Base-by-base conservation (phyloP, 805 yeast genomes). In the Yamadazyma olivae region DNA sequence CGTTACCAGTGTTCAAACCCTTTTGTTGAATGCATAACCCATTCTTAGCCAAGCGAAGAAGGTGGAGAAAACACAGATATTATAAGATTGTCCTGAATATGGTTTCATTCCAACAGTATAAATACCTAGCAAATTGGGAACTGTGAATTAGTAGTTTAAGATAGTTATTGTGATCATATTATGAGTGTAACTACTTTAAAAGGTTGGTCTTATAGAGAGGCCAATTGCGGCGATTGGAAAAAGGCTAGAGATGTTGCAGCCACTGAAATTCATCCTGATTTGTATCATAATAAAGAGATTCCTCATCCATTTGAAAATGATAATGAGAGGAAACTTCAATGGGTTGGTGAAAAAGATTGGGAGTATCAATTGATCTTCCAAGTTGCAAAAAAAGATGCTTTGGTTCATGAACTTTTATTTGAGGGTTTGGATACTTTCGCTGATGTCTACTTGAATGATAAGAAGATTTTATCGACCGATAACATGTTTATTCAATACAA, bases 261-360 rank as follows among this genome's bases (percentile, higher is more conserved):
- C 6, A 44, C 48, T 4, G 53, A 72, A 51, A 70, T 72, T 24
- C 65, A 60, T 43, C 59, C 61, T 3, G 79, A 74, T 45, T 49
- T 74, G 31, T 37, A 66, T 20, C 53, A 50, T 22, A 53, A 64
- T 35, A 53, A 56, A 1, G 46, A 53, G 27, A 71, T 74, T 21
- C 64, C 67, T 3, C 74, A 74, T 42, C 79, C 79, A 0, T 70
- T 68, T 41, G 20, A 55, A 2, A 71, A 70, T 40, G 42, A 48
- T 39, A 72, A 73, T 43, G 79, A 71, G 43, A 49, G 48, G 14
- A 37, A 44, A 4, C 68, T 71, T 7, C 78, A 72, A 51, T 75
- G 79, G 79, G 70, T 74, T 4, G 74, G 70, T 3, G 65, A 67
- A 31, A 45, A 42, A n/a, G 70, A 62, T 33, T 75, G 79, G 79